phyloP scores from a whole-genome alignment of 192 early-diverging fungal species.

The Podila epigama region DNA sequence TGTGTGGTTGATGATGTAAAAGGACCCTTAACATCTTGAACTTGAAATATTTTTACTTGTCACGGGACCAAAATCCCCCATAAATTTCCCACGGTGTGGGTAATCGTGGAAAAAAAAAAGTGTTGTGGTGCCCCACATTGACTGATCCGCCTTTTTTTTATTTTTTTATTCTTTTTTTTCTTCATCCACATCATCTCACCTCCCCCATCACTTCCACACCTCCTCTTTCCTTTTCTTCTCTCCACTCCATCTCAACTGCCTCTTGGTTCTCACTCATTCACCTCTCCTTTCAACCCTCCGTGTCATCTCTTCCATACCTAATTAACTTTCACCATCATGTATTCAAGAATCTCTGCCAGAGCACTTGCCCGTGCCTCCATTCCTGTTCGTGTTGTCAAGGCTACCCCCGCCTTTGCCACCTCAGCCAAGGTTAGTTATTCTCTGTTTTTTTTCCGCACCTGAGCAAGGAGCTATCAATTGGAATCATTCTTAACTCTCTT shows the following conservation, averaged over 20 bases:
- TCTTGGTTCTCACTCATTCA: not conserved
- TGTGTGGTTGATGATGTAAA: too few species aligned
- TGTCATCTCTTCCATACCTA: not conserved
- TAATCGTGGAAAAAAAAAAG: not conserved
- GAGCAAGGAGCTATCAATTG: not conserved
- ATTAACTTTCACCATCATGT: slow-evolving; percentile 7
- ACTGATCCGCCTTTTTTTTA: not conserved
- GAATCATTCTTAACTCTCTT: not conserved
- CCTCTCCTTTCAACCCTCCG: too few species aligned
- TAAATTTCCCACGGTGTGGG: not conserved
- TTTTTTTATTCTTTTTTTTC: not conserved
- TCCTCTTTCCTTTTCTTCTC: not conserved
- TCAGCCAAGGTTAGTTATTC: slow-evolving; percentile 28
- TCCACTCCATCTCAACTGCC: not conserved
- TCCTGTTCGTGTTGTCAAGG: slow-evolving; percentile 20
- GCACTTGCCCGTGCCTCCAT: slow-evolving; percentile 28
- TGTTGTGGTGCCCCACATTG: too few species aligned
- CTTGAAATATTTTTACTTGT: too few species aligned
- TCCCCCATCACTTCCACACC: not conserved
- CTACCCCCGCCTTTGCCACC: slow-evolving; percentile 23
- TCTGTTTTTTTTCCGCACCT: not conserved
- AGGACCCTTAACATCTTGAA: too few species aligned
- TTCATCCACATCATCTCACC: not conserved
- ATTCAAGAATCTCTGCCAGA: slow-evolving; percentile 35
- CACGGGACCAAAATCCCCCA: too few species aligned